Evolutionary conservation across 2,329 filamentous ascomycete species (phyloP).

Genomic region (Hirsutella thompsonii): DNA sequence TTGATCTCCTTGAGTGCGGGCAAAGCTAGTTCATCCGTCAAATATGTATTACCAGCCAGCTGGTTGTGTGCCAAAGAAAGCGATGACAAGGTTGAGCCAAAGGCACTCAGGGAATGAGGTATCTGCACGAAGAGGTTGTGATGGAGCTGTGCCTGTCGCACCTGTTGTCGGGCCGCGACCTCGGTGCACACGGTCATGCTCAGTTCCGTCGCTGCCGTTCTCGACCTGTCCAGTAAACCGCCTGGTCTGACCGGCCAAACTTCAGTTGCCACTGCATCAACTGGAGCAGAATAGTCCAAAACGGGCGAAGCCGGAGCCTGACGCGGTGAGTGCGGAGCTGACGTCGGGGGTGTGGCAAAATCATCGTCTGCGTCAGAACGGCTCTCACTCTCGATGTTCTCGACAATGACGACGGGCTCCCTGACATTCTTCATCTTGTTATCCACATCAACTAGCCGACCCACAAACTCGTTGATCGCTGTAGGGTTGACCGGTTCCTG

Average conservation of each 20-base stretch:
- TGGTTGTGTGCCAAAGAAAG: slow-evolving; percentile 69
- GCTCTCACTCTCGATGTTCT: slow-evolving; percentile 27
- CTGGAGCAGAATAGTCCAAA: slow-evolving; percentile 28
- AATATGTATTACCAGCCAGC: slow-evolving; percentile 49
- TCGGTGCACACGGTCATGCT: slow-evolving; percentile 44
- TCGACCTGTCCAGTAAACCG: slow-evolving; percentile 58
- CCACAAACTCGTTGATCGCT: slow-evolving; percentile 9
- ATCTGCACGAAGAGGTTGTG: slow-evolving; percentile 63
- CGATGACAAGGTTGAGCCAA: slow-evolving; percentile 56
- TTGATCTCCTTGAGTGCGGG: slow-evolving; percentile 67
- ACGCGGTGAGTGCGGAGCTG: slow-evolving; percentile 34
- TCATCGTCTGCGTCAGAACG: slow-evolving; percentile 38
- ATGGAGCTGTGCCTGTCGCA: slow-evolving; percentile 53
- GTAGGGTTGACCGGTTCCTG: slow-evolving; percentile 15
- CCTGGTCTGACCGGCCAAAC: slow-evolving; percentile 42
- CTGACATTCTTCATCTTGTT: slow-evolving; percentile 3
- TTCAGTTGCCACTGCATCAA: slow-evolving; percentile 27
- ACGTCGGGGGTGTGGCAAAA: slow-evolving; percentile 46
- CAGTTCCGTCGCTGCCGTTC: slow-evolving; percentile 48
- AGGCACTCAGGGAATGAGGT: slow-evolving; percentile 57
- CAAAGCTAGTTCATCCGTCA: slow-evolving; percentile 54
- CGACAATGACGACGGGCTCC: not conserved
- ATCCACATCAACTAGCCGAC: slow-evolving; percentile 19
- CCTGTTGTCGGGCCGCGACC: slow-evolving; percentile 37
- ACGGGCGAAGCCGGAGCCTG: slow-evolving; percentile 35